Evolutionary conservation across 257 asterid genomes (phyloP).

Genomic region (Solanum arcanum): DNA sequence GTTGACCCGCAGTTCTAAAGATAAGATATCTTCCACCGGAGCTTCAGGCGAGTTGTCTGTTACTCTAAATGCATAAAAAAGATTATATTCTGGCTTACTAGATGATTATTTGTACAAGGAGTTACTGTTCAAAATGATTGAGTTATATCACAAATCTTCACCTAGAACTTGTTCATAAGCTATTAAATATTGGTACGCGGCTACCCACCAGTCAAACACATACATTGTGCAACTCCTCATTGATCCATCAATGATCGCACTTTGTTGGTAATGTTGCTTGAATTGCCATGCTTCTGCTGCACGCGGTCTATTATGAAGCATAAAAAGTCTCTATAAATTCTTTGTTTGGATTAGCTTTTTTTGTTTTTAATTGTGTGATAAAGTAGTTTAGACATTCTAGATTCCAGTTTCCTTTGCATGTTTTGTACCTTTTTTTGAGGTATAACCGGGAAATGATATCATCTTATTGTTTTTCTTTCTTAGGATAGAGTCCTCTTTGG

Average conservation of each 20-base stretch:
- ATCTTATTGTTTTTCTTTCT: too few species aligned
- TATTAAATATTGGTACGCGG: background rate
- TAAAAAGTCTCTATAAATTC: background rate
- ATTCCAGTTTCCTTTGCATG: background rate
- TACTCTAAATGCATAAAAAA: too few species aligned
- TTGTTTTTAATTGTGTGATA: background rate
- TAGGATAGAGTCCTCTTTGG: too few species aligned
- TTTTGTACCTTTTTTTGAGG: background rate
- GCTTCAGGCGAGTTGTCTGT: too few species aligned
- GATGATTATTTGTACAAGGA: too few species aligned
- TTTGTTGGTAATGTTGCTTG: background rate
- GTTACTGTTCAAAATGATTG: too few species aligned
- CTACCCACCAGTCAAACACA: background rate
- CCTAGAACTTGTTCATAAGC: background rate
- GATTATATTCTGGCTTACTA: too few species aligned
- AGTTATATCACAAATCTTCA: too few species aligned
- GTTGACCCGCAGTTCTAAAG: too few species aligned
- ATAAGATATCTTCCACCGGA: too few species aligned
- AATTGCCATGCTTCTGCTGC: background rate
- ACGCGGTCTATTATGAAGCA: background rate
- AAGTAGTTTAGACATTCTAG: background rate
- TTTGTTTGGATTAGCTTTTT: background rate
- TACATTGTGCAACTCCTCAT: background rate
- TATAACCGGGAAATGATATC: background rate
- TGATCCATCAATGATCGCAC: background rate